Evolutionary conservation across 1,284 basidiomycete genomes (phyloP), one percentile per base, ranked within the genome.

Genomic region (Pascua sp.): DNA sequence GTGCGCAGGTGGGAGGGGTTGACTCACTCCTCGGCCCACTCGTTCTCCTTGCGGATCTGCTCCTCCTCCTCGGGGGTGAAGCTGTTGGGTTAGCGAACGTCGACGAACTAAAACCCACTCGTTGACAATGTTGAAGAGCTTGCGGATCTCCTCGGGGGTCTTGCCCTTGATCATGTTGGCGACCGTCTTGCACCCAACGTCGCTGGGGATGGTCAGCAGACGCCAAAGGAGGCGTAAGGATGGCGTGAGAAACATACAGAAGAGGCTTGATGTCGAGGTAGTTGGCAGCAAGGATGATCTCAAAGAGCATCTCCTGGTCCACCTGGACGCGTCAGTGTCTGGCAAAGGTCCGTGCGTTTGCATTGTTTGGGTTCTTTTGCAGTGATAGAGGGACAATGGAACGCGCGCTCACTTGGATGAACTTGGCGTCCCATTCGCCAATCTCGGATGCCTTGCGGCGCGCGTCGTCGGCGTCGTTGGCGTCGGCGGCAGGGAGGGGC

Each of bases 11-110:
- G 24, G 24, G 4, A 7, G 4, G 24, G 24, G 24, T 42, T 11
- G 8, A 70, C 75, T 70, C 56, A 77, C 75, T 78, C 80, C 75
- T 81, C 80, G 37, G 80, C 80, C 80, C 80, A 81, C 66, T 81
- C 95, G 78, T 98, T 98, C 83, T 99, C 96, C 81, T 97, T 97
- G 85, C 93, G 92, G 83, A 99, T 98, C 80, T 98, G 95, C 48
- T 93, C 94, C 86, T 99, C 96, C 78, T 98, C 96, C 77, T 99
- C 96, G 37, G 95, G 93, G 3, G 95, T 98, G 74, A 98, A 98
- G 80, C 72, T 75, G 60, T 18, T 36, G 52, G n/a, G 42, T 9
- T 8, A 18, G 36, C 50, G 11, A 4, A 32, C 24, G 7, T 12
- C 16, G 36, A 11, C 15, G 10, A 64, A 71, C 47, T 42, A 72